phyloP scores from a whole-genome alignment of 805 yeast genomes.

The Lipomyces lipofer region DNA sequence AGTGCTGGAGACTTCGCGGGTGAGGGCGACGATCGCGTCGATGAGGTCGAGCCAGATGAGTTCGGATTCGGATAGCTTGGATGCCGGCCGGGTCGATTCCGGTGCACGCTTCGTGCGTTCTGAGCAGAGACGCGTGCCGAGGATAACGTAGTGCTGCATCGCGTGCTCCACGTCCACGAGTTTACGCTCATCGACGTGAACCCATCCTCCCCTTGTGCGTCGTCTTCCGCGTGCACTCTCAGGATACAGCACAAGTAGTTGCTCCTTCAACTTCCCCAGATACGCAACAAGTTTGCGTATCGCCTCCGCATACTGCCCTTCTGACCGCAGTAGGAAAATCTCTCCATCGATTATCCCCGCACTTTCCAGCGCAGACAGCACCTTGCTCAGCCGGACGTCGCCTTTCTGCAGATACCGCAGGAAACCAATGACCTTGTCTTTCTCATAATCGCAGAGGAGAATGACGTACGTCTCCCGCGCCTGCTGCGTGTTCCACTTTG shows the following conservation, averaged over 20 bases:
- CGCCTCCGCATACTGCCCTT: conserved; percentile 30
- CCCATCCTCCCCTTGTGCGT: conserved; percentile 19
- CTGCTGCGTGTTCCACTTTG: conserved; percentile 31
- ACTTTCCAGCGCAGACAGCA: conserved; percentile 25
- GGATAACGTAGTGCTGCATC: conserved; percentile 28
- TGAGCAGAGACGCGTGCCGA: conserved; percentile 28
- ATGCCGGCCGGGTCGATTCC: not conserved
- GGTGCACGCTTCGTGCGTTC: conserved; percentile 21
- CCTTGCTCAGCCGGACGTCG: conserved; percentile 28
- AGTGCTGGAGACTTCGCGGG: conserved; percentile 26
- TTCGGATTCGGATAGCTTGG: conserved; percentile 23
- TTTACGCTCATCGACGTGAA: conserved; percentile 27
- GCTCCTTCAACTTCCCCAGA: conserved; percentile 12
- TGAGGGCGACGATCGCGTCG: conserved; percentile 27
- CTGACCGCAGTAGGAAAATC: conserved; percentile 27
- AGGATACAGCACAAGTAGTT: conserved; percentile 22
- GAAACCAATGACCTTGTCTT: conserved; percentile 22
- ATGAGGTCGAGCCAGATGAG: conserved; percentile 27
- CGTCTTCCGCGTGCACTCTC: conserved; percentile 25
- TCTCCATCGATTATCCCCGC: conserved; percentile 32
- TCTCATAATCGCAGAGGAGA: conserved; percentile 29
- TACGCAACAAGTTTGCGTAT: conserved; percentile 23
- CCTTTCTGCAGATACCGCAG: conserved; percentile 27
- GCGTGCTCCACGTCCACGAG: conserved; percentile 20
- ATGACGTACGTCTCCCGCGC: conserved; percentile 31